Evolutionary conservation across 257 asterid genomes (phyloP).

Genomic region (Ballota nigra): DNA sequence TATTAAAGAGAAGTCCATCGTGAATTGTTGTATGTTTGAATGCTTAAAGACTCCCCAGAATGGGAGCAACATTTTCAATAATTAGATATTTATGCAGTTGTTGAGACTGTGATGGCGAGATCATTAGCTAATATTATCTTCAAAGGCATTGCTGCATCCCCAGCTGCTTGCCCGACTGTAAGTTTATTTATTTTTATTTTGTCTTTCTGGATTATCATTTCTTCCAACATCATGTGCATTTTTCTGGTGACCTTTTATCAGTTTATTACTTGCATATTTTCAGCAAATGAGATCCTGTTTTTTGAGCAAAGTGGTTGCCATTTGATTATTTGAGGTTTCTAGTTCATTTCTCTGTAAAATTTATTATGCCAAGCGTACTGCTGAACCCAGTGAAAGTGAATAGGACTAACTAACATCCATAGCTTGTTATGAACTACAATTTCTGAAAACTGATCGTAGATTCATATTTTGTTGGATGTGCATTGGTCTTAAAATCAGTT

Average conservation of each 20-base stretch:
- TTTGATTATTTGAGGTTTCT: too few relatives aligned
- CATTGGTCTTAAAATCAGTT: background rate
- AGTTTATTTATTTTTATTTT: slow-evolving; percentile 23
- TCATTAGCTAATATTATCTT: slow-evolving; percentile 52
- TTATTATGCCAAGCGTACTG: too few relatives aligned
- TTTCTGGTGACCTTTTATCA: background rate
- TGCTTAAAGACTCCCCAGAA: too few relatives aligned
- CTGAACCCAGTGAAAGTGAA: too few relatives aligned
- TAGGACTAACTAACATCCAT: too few relatives aligned
- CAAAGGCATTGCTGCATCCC: slow-evolving; percentile 46
- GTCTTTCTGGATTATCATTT: slow-evolving; percentile 9
- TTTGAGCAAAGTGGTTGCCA: too few relatives aligned
- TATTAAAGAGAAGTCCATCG: background rate
- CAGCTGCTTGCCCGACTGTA: slow-evolving; percentile 47
- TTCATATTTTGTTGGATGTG: background rate
- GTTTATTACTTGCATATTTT: background rate
- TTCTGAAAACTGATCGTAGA: background rate
- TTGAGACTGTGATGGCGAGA: slow-evolving; percentile 59
- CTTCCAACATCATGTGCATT: background rate
- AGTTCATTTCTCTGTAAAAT: too few relatives aligned
- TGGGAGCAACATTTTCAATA: too few relatives aligned
- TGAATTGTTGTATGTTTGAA: too few relatives aligned
- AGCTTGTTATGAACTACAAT: background rate
- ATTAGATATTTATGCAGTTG: slow-evolving; percentile 32
- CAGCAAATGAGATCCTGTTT: too few relatives aligned